Evolutionary conservation across 208 protist genomes (phyloP).

Genomic region (Wallacemonas sp.): DNA sequence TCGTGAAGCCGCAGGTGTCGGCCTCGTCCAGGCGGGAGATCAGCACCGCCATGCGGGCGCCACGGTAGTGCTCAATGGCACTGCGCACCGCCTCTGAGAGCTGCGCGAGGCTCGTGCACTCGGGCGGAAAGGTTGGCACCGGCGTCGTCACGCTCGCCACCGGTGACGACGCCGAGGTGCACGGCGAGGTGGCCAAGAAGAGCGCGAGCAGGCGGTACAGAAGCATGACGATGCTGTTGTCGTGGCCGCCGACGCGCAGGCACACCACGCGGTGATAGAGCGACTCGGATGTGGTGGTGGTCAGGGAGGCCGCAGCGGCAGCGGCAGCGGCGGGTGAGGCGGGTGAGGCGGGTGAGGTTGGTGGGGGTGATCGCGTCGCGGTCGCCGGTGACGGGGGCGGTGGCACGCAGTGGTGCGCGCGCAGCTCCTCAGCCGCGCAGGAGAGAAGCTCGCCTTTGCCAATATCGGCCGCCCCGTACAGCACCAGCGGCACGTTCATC

Average conservation of each 20-base stretch:
- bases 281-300: not conserved
- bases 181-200: too few relatives aligned
- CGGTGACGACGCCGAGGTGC: not conserved
- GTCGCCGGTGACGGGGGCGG: slow-evolving; percentile 11
- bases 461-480: slow-evolving; percentile 61
- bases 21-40: slow-evolving; percentile 57
- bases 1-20: slow-evolving; percentile 55
- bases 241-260: slow-evolving; percentile 34
- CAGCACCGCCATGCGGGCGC: slow-evolving; percentile 53
- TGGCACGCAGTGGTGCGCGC: slow-evolving; percentile 12
- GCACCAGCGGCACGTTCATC: slow-evolving; percentile 58
- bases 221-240: slow-evolving; percentile 56
- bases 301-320: not conserved
- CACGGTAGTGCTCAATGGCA: slow-evolving; percentile 53
- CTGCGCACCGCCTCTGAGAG: slow-evolving; percentile 50
- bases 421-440: slow-evolving; percentile 41
- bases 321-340: not conserved
- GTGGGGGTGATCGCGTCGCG: slow-evolving; percentile 14
- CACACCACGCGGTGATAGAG: slow-evolving; percentile 37
- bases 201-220: slow-evolving; percentile 59
- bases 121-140: not conserved
- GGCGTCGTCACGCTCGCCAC: not conserved
- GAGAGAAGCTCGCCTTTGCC: slow-evolving; percentile 66
- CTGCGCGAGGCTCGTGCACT: slow-evolving; percentile 43
- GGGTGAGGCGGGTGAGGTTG: not conserved